Evolutionary conservation across 371 early-diverging fungal species (phyloP).

Genomic region (Mortierella sp.): DNA sequence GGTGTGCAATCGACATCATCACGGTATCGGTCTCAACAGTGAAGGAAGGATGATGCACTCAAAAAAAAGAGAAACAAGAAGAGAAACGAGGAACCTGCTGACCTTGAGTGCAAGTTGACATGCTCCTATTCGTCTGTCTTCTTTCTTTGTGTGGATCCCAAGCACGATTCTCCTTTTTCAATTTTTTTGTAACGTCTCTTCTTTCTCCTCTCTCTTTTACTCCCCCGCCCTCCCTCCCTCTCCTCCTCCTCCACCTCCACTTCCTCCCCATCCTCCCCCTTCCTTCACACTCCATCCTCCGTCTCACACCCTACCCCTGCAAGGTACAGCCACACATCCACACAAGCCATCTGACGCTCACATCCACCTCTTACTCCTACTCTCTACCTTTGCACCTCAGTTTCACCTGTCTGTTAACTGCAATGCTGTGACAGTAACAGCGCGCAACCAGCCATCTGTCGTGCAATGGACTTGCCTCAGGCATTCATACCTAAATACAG

Average conservation of each 20-base stretch:
- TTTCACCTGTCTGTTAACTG: neutral
- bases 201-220: neutral
- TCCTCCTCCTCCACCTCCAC: neutral
- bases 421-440: neutral
- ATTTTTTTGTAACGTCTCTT: neutral
- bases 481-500: neutral
- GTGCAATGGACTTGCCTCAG: neutral
- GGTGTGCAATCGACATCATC: too few species aligned
- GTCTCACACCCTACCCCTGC: neutral
- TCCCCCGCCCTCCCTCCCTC: neutral
- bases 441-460: neutral
- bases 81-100: too few species aligned
- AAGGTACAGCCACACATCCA: slow-evolving; percentile 5
- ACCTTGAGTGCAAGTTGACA: too few species aligned
- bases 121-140: slow-evolving; percentile 4
- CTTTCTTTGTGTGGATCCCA: neutral
- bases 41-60: too few species aligned
- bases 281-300: neutral
- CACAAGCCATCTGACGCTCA: neutral
- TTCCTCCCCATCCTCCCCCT: neutral
- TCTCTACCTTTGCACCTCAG: neutral
- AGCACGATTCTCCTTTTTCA: neutral
- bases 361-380: neutral
- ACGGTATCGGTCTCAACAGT: too few species aligned
- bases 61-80: too few species aligned